phyloP scores from a whole-genome alignment of 129 eudicot species.

The Flaveria linearis region DNA sequence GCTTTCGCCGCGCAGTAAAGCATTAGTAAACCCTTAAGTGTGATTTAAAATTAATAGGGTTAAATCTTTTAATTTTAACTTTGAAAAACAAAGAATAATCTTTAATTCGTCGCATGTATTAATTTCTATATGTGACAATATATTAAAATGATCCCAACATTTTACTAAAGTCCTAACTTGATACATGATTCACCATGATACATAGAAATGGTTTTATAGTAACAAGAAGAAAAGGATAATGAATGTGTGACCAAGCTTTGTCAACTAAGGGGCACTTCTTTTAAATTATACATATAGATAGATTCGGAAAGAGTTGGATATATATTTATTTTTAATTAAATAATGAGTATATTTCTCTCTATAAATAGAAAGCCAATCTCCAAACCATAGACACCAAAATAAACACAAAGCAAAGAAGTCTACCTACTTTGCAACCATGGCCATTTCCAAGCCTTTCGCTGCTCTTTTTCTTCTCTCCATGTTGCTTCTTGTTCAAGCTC shows the following conservation, averaged over 20 bases:
- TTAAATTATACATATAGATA: too few species aligned
- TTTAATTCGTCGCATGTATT: not conserved
- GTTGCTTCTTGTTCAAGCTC: slow-evolving; percentile 40
- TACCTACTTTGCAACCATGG: slow-evolving; percentile 28
- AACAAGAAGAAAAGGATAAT: slow-evolving; percentile 1
- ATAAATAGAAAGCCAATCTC: slow-evolving; percentile 31
- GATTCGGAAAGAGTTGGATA: too few species aligned
- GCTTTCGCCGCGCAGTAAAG: too few species aligned
- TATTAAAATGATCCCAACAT: not conserved
- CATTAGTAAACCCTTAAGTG: too few species aligned
- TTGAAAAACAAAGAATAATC: not conserved
- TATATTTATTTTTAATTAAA: too few species aligned
- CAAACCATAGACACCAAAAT: slow-evolving; percentile 20
- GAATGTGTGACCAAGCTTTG: not conserved
- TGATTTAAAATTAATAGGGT: too few species aligned
- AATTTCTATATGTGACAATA: not conserved
- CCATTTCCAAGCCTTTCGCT: slow-evolving; percentile 38
- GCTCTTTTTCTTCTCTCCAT: slow-evolving; percentile 39
- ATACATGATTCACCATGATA: too few species aligned
- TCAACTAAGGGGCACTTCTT: not conserved
- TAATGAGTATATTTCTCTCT: slow-evolving; percentile 19
- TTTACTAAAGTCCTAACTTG: too few species aligned
- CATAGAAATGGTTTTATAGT: not conserved
- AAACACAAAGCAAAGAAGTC: slow-evolving; percentile 14
- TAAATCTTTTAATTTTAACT: not conserved